A percentile compares a stretch with the other conserved stretches of the same genome.
phyloP scores from a whole-genome alignment of 176 grass and related monocot genomes.

The Musa troglodytarum region DNA sequence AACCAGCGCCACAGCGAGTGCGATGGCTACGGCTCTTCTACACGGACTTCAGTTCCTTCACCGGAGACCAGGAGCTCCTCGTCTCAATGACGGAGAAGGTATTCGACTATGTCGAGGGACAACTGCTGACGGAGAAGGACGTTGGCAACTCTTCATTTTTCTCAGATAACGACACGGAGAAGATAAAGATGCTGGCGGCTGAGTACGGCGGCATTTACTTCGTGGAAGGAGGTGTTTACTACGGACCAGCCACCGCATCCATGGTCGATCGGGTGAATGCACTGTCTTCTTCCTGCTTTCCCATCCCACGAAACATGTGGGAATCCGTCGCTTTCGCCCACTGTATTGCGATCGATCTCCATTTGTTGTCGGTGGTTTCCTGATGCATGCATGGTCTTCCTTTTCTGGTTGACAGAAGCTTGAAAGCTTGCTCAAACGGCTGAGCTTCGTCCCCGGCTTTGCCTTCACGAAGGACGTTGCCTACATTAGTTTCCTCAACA shows the following conservation, averaged over 20 bases:
- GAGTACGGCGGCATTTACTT: slow-evolving; percentile 23
- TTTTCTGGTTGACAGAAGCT: slow-evolving; percentile 17
- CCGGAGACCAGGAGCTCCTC: slow-evolving; percentile 37
- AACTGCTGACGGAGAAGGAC: slow-evolving; percentile 25
- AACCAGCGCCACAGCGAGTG: slow-evolving; percentile 15
- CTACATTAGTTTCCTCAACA: slow-evolving; percentile 36
- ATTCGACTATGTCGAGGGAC: slow-evolving; percentile 54
- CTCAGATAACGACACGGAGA: slow-evolving; percentile 22
- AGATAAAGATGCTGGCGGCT: slow-evolving; percentile 22
- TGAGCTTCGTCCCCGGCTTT: slow-evolving; percentile 28
- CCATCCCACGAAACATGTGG: background rate
- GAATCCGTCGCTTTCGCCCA: background rate
- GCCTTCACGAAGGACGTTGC: slow-evolving; percentile 36
- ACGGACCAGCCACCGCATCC: background rate
- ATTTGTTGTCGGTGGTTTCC: background rate
- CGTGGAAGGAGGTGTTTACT: slow-evolving; percentile 42
- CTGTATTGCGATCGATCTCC: background rate
- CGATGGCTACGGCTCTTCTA: slow-evolving; percentile 47
- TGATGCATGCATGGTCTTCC: background rate
- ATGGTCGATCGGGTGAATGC: slow-evolving; percentile 19
- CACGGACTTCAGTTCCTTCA: slow-evolving; percentile 26
- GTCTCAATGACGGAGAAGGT: slow-evolving; percentile 9
- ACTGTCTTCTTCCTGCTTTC: no score
- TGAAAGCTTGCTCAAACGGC: slow-evolving; percentile 10
- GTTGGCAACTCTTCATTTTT: slow-evolving; percentile 41